Evolutionary conservation across 2,329 filamentous ascomycete genomes (phyloP).

Genomic region (Fusarium euwallaceae): DNA sequence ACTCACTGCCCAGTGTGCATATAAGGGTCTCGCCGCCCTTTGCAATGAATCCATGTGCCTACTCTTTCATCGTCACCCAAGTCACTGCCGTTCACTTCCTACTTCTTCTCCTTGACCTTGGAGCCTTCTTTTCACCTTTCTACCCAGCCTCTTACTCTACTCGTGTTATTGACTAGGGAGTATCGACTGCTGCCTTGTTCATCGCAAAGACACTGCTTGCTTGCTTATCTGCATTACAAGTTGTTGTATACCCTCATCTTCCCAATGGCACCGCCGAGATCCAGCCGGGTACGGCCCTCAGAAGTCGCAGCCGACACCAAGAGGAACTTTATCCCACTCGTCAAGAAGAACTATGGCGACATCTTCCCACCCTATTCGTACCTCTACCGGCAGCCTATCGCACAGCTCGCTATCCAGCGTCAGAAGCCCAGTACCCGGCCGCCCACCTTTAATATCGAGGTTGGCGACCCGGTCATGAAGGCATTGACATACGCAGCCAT

Average conservation of each 20-base stretch:
- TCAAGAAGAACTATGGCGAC: constrained; percentile 68
- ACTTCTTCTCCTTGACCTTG: constrained; percentile 3
- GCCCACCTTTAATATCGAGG: constrained; percentile 64
- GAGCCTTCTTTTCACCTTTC: constrained; percentile 5
- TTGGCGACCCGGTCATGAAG: constrained; percentile 70
- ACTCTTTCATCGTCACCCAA: constrained; percentile 20
- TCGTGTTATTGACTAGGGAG: constrained; percentile 18
- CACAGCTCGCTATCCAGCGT: constrained; percentile 58
- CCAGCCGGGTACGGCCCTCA: constrained; percentile 56
- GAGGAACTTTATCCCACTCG: constrained; percentile 74
- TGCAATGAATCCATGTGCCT: constrained; percentile 19
- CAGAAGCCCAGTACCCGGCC: constrained; percentile 53
- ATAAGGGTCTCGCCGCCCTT: constrained; percentile 44
- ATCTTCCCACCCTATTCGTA: constrained; percentile 71
- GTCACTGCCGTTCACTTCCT: constrained; percentile 26
- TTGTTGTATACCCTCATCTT: constrained; percentile 10
- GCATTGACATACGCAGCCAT: constrained; percentile 68
- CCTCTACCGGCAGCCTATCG: constrained; percentile 65
- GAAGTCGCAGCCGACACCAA: constrained; percentile 83
- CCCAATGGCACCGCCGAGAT: constrained; percentile 51
- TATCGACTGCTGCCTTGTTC: not conserved
- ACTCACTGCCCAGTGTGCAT: constrained; percentile 42
- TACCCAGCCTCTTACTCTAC: constrained; percentile 9
- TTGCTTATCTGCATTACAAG: constrained; percentile 2
- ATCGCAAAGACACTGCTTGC: constrained; percentile 1